Percentiles rank a stretch among this genome's conserved stretches.
These are phyloP conservation scores for Flaveria ramosissima DNA, from an alignment of 129 eudicot species.

Conservation along the genomic window DNA sequence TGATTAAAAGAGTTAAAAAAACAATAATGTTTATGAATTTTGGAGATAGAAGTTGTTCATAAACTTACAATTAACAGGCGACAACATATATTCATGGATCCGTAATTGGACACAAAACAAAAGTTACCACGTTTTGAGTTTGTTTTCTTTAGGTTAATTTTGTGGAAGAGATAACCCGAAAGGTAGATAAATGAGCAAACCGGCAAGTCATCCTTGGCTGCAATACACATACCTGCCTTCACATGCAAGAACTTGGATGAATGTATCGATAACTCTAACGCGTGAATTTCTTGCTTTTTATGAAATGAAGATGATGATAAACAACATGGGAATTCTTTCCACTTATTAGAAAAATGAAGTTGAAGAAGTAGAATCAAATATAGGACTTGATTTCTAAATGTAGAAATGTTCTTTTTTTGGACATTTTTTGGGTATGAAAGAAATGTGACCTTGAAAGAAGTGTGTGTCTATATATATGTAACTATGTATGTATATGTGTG, in stretches of 20 bases:
- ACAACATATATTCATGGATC: too few relatives aligned
- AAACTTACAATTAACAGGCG: background rate
- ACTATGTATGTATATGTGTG: background rate
- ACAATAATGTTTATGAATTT: background rate
- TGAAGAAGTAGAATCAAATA: background rate
- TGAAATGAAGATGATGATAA: background rate
- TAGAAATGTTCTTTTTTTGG: conserved; percentile 14
- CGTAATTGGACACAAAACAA: too few relatives aligned
- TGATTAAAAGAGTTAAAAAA: background rate
- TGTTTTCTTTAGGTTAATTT: background rate
- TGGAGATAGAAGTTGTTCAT: background rate
- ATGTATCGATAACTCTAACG: background rate
- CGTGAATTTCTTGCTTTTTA: too few relatives aligned
- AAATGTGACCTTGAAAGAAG: background rate
- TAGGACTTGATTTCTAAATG: conserved; percentile 26
- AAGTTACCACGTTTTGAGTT: background rate
- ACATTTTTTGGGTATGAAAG: background rate
- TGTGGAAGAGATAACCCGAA: background rate
- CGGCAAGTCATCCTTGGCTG: conserved; percentile 95
- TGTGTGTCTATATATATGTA: background rate
- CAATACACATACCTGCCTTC: conserved; percentile 46
- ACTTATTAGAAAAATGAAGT: conserved; percentile 2
- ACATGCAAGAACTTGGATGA: conserved; percentile 63
- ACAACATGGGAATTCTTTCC: background rate
- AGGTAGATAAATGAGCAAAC: background rate